Evolutionary conservation across 768 basidiomycete species (phyloP).

Genomic region (Boletus huronensis): DNA sequence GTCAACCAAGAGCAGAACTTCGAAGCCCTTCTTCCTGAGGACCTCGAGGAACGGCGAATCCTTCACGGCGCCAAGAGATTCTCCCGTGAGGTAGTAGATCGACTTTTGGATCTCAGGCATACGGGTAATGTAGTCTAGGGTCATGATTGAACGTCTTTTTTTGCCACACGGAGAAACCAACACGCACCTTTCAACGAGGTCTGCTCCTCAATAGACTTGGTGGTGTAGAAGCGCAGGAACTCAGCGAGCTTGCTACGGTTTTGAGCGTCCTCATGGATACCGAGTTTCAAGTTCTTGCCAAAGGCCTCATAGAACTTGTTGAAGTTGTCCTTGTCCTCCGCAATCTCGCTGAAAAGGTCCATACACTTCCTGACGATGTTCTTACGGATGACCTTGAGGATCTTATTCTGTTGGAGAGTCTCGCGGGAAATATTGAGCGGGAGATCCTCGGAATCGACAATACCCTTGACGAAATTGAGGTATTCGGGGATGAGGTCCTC

Average conservation of each 20-base stretch:
- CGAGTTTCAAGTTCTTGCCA: constrained; percentile 99
- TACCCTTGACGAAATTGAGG: constrained; percentile 99
- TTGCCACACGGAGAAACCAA: not conserved
- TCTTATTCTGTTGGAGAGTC: constrained; percentile 99
- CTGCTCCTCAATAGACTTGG: constrained; percentile 87
- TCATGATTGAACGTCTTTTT: not conserved
- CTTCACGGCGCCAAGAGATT: constrained; percentile 84
- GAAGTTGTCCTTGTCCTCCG: constrained; percentile 99
- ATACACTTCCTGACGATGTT: constrained; percentile 98
- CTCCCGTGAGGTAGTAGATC: constrained; percentile 99
- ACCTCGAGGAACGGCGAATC: constrained; percentile 99
- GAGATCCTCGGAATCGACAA: constrained; percentile 99
- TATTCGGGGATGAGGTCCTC: constrained; percentile 99
- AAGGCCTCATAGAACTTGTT: constrained; percentile 96
- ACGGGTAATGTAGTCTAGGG: constrained; percentile 93
- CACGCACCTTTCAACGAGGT: constrained; percentile 86
- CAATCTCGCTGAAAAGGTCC: constrained; percentile 92
- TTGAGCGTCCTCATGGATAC: constrained; percentile 98
- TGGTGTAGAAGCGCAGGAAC: constrained; percentile 97
- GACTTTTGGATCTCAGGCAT: constrained; percentile 99
- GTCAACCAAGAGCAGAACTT: constrained; percentile 95
- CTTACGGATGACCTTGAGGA: constrained; percentile 99
- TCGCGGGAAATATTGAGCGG: constrained; percentile 99
- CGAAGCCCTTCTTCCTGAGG: constrained; percentile 99
- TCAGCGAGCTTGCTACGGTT: constrained; percentile 99